These are phyloP conservation scores for Pyrenochaeta sp. DNA, from an alignment of 2,329 filamentous ascomycete species.

Conservation along the genomic window DNA sequence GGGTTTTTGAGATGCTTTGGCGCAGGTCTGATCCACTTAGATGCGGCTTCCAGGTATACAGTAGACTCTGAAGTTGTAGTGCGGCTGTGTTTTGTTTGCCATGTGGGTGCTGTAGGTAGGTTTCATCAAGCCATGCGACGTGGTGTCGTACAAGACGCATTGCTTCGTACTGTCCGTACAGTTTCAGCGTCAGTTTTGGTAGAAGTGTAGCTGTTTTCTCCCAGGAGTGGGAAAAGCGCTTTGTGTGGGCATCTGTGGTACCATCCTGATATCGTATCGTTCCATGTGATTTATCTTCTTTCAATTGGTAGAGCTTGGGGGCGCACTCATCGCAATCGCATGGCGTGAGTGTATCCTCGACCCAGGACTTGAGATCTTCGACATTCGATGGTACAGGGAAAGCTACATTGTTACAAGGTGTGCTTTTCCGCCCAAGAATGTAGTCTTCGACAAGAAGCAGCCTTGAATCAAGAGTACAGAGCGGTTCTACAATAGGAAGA, in stretches of 20 bases:
- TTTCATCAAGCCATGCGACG: conserved; percentile 20
- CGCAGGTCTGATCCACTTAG: conserved; percentile 14
- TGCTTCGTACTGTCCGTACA: conserved; percentile 25
- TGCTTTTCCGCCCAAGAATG: conserved; percentile 14
- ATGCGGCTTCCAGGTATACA: conserved; percentile 17
- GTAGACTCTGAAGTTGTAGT: conserved; percentile 11
- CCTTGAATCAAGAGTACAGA: conserved; percentile 22
- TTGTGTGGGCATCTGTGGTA: neutral
- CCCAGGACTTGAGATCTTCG: conserved; percentile 6
- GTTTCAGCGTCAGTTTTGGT: conserved; percentile 5
- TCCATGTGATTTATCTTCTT: conserved; percentile 13
- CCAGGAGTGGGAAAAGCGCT: neutral
- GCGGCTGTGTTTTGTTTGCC: neutral
- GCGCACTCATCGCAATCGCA: conserved; percentile 25
- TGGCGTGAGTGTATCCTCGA: conserved; percentile 4
- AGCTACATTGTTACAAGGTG: neutral
- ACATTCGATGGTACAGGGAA: conserved; percentile 6
- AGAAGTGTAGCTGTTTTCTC: neutral
- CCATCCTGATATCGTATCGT: neutral
- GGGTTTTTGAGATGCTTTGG: conserved; percentile 8
- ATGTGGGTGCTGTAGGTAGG: conserved; percentile 9
- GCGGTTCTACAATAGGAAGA: conserved; percentile 21
- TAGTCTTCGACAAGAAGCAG: conserved; percentile 20
- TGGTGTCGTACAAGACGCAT: conserved; percentile 25
- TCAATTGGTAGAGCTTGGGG: conserved; percentile 19